Base-by-base conservation (phyloP, 371 early-diverging fungal genomes). In the Zychaea mexicana region DNA sequence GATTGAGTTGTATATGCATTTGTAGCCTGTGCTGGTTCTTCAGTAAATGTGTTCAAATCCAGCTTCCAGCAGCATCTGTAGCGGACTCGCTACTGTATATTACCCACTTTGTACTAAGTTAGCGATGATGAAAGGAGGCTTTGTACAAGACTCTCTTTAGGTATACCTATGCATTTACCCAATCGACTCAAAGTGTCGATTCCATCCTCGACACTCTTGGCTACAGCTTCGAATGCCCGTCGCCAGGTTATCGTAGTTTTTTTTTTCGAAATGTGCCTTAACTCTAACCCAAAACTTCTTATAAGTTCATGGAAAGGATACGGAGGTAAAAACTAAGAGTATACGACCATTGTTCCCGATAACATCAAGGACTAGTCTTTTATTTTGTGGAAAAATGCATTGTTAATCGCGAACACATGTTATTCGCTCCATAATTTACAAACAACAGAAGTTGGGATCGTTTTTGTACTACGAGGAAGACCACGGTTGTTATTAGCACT, bases 191-290 rank as follows among this genome's bases (percentile, higher is more conserved):
- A 57, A 66, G 57, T 57, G 66, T n/a, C 57, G 57, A 61, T 61
- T 66, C 61, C 61, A 69, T 28, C 63, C 65, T 65, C 62, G 52
- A 62, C 65, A 70, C 42, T 66, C 56, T 59, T 64, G 59, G 52
- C 53, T 32, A 46, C 56, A 60, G 59, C 62, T 66, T 61, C 61
- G 62, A 36, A 67, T 67, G 27, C 71, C 45, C 28, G 52, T 64
- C 57, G 67, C 59, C n/a, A 61, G 28, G 33, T 33, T 33, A 8
- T 33, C 33, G 12, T 33, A 8, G 33, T 8, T 33, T 12, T 33
- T 33, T 33, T 33, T 33, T 33, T 33, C 33, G 33, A 33, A 33
- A 33, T 8, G 8, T 12, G 12, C 42, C 26, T 59, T 31, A 45
- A 33, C 26, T 59, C 8, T 39, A 9, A 45, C 21, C 46, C 60